Percentiles rank a stretch among this genome's conserved stretches.
Evolutionary conservation across 768 basidiomycete genomes (phyloP).

Genomic region (Agrocybe pediades): DNA sequence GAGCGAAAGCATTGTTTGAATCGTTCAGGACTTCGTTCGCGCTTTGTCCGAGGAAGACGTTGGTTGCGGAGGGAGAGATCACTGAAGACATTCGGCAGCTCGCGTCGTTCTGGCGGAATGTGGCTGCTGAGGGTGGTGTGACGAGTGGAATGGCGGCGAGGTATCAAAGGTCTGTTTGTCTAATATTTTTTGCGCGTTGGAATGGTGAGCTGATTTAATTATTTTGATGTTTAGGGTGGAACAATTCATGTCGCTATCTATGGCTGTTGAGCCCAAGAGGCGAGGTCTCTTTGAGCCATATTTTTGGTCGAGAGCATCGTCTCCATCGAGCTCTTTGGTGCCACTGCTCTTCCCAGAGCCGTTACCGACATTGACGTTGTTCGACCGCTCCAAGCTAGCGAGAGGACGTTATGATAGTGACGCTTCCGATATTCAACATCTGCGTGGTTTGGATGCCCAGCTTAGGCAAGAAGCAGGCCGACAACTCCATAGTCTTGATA

Average conservation of each 20-base stretch:
- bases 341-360: constrained; percentile 77
- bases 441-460: constrained; percentile 54
- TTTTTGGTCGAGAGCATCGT: constrained; percentile 60
- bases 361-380: constrained; percentile 63
- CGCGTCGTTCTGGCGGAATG: constrained; percentile 58
- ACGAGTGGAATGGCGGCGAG: constrained; percentile 48
- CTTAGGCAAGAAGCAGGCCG: constrained; percentile 38
- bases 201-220: not conserved
- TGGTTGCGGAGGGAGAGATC: constrained; percentile 38
- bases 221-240: constrained; percentile 57
- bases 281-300: constrained; percentile 76
- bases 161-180: constrained; percentile 58
- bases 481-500: constrained; percentile 30
- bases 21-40: constrained; percentile 49
- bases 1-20: constrained; percentile 52
- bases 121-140: constrained; percentile 40
- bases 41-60: constrained; percentile 47
- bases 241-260: constrained; percentile 77
- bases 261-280: constrained; percentile 74
- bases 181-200: not conserved
- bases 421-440: constrained; percentile 57
- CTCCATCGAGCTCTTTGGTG: constrained; percentile 62
- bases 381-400: constrained; percentile 66
- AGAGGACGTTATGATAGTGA: constrained; percentile 75
- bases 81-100: constrained; percentile 50